phyloP scores from a whole-genome alignment of 495 filamentous ascomycete genomes.

The Aspergillus haitiensis region DNA sequence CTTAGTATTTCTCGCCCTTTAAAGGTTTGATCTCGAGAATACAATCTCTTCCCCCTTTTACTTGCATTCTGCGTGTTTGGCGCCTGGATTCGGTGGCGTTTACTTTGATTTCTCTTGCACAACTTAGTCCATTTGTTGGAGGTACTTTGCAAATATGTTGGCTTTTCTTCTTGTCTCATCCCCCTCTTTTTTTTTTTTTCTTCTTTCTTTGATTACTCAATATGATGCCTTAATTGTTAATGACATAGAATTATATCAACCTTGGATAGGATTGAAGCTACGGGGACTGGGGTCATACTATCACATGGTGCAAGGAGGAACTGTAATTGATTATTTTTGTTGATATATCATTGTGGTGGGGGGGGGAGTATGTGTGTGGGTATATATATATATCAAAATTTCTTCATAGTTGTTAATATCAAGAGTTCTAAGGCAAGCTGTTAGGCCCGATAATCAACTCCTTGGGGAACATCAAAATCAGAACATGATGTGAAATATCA shows the following conservation, averaged over 20 bases:
- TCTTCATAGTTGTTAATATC: no score
- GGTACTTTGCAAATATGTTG: constrained; percentile 13
- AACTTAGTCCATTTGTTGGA: neutral
- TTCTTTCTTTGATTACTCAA: constrained; percentile 3
- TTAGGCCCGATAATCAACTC: no score
- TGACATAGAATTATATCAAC: constrained; percentile 24
- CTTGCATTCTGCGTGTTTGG: constrained; percentile 16
- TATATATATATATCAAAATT: no score
- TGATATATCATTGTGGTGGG: no score
- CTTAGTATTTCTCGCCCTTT: neutral
- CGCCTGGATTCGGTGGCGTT: constrained; percentile 18
- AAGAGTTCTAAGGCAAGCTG: no score
- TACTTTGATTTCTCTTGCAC: neutral
- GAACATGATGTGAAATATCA: no score
- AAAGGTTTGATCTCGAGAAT: neutral
- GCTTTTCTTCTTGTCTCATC: neutral
- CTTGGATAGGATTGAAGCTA: neutral
- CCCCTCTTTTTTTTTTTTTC: constrained; percentile 6
- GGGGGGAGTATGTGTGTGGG: no score
- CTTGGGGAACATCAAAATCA: no score
- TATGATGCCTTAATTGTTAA: constrained; percentile 28
- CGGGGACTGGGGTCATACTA: neutral
- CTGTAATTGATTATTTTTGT: constrained; percentile 4
- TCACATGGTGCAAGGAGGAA: constrained; percentile 5
- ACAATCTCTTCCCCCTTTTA: constrained; percentile 2